Conservation (phyloP, 2,329 filamentous ascomycete species). For the Cytospora paraplurivora region DNA sequence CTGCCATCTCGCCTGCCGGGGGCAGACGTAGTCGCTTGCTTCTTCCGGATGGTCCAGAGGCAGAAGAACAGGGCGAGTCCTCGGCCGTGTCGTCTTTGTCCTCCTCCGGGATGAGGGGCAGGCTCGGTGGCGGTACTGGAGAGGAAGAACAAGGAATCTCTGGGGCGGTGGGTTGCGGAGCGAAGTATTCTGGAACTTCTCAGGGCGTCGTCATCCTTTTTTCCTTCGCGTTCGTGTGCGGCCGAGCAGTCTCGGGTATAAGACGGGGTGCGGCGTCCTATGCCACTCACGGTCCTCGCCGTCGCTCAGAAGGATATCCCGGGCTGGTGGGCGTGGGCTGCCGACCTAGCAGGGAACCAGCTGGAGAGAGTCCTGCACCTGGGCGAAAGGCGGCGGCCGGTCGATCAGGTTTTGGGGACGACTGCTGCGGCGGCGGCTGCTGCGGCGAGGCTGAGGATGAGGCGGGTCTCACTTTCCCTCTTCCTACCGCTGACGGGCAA, state of each 20-base stretch:
- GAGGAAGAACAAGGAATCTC: not conserved
- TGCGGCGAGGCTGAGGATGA: conserved; percentile 8
- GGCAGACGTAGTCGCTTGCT: not conserved
- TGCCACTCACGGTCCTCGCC: no score
- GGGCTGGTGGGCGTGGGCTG: not conserved
- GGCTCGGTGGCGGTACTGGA: not conserved
- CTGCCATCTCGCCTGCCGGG: conserved; percentile 18
- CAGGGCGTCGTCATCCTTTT: conserved; percentile 17
- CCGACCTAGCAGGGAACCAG: not conserved
- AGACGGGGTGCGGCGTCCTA: conserved; percentile 3
- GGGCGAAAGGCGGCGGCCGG: not conserved
- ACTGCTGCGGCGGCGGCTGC: no score
- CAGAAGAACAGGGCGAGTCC: no score
- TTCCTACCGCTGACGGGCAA: not conserved
- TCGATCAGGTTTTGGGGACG: conserved; percentile 1
- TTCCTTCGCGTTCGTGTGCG: not conserved
- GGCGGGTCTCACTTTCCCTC: not conserved
- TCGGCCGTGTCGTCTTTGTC: no score
- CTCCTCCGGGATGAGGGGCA: not conserved
- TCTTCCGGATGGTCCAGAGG: not conserved
- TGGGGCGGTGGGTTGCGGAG: not conserved
- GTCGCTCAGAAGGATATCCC: not conserved
- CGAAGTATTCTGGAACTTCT: conserved; percentile 9
- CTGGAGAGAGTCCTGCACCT: not conserved
- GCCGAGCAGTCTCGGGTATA: conserved; percentile 9